These are phyloP conservation scores for Bipolaris sorokiniana DNA, from an alignment of 2,329 filamentous ascomycete genomes.

Conservation along the genomic window DNA sequence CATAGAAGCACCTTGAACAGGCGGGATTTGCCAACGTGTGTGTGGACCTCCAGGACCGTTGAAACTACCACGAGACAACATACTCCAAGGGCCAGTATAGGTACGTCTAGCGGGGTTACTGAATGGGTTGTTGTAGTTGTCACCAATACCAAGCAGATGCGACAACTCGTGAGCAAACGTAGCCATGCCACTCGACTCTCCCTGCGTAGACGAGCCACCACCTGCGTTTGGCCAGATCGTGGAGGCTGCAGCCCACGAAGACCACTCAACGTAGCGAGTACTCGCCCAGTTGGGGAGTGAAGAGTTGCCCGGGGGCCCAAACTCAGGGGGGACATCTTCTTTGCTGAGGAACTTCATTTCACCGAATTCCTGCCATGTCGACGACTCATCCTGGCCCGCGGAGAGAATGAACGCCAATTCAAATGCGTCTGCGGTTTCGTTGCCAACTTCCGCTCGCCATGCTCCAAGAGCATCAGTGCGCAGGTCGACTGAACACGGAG, in stretches of 20 bases:
- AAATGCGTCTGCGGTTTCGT: constrained; percentile 55
- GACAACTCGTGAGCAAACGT: constrained; percentile 62
- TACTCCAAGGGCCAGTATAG: constrained; percentile 61
- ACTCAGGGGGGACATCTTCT: constrained; percentile 57
- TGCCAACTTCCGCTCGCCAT: constrained; percentile 60
- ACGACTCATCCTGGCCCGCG: constrained; percentile 62
- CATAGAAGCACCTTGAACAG: constrained; percentile 56
- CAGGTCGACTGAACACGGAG: constrained; percentile 56
- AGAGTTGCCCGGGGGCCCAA: constrained; percentile 57
- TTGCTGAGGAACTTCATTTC: constrained; percentile 59
- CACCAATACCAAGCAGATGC: constrained; percentile 60
- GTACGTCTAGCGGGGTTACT: constrained; percentile 53
- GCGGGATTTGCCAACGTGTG: constrained; percentile 60
- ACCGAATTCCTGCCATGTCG: constrained; percentile 64
- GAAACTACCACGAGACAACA: constrained; percentile 61
- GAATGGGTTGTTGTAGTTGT: constrained; percentile 64
- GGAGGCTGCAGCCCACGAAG: constrained; percentile 59
- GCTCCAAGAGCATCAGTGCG: constrained; percentile 57
- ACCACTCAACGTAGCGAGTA: constrained; percentile 62
- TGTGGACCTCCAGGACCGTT: constrained; percentile 62
- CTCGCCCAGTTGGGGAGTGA: constrained; percentile 55
- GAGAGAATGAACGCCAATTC: constrained; percentile 63
- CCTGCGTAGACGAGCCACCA: constrained; percentile 60
- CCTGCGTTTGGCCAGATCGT: constrained; percentile 62
- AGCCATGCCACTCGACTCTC: constrained; percentile 60